Base-by-base conservation (phyloP, 768 basidiomycete species). In the Collybia nuda region DNA sequence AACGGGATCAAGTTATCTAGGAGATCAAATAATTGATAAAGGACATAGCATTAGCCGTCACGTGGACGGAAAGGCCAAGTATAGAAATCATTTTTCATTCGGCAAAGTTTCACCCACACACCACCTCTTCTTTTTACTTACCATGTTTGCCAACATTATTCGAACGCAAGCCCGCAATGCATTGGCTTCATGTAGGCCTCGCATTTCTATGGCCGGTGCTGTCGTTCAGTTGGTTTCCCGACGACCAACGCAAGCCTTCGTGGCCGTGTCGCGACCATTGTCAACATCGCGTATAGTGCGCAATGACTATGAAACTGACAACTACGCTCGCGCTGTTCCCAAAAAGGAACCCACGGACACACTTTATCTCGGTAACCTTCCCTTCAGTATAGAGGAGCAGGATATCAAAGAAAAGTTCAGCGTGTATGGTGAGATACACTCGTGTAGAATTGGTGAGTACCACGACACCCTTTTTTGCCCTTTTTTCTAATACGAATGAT, bases 291-390 rank as follows among this genome's bases (percentile, higher is more conserved):
- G 48, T 21, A 47, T 47, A 18, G 41, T 52, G 5, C 40, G 47
- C 40, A 15, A 26, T 14, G 42, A 23, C 39, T 43, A 15, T 23
- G n/a, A 1, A 5, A 41, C 9, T 39, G 24, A 35, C 35, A 18
- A 19, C 11, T n/a, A 9, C 19, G 17, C n/a, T 24, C 9, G 28
- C 7, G 1, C 8, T 14, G 32, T 32, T 32, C 9, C 32, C 5
- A 39, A 29, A 5, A 42, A 19, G 22, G 47, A 62, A 15, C 76
- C 78, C 5, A 65, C 62, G n/a, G 63, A 63, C 8, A 67, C 66
- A 2, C 57, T 84, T 44, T 83, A 65, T 39, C 55, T 81, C 26
- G 77, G 72, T 7, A 84, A 84, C 54, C n/a, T 84, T n/a, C 79
- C 81, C 43, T 88, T 67, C 61, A 66, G 57, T 15, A 57, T 66